These are phyloP conservation scores for Alternaria triticimaculans DNA, from an alignment of 2,329 filamentous ascomycete genomes.

Conservation along the genomic window DNA sequence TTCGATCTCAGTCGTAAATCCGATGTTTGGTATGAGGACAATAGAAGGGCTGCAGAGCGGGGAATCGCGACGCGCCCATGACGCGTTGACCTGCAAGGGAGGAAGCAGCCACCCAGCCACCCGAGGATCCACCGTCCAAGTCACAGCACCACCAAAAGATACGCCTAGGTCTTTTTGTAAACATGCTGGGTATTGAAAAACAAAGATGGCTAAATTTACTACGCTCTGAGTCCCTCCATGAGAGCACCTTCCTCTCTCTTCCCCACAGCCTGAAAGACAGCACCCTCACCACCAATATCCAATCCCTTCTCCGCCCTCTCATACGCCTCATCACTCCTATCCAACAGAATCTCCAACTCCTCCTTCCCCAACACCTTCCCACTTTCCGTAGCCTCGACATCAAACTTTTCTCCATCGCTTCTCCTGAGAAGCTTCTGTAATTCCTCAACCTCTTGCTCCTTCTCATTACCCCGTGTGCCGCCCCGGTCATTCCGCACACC, in stretches of 20 bases:
- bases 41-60: not conserved
- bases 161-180: not conserved
- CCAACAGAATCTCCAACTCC: constrained; percentile 80
- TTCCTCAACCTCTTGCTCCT: constrained; percentile 56
- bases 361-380: constrained; percentile 73
- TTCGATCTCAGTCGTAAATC: not conserved
- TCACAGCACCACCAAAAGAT: not conserved
- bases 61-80: not conserved
- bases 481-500: constrained; percentile 64
- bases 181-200: not conserved
- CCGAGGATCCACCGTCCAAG: not conserved
- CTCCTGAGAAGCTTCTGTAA: constrained; percentile 54
- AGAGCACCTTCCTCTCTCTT: constrained; percentile 67
- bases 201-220: not conserved
- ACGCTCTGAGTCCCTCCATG: constrained; percentile 57
- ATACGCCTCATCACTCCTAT: constrained; percentile 73
- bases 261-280: constrained; percentile 76
- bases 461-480: constrained; percentile 56
- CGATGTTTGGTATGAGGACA: not conserved
- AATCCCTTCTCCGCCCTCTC: constrained; percentile 78
- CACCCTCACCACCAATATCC: constrained; percentile 68
- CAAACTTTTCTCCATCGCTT: constrained; percentile 74
- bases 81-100: not conserved
- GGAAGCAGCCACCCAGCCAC: not conserved
- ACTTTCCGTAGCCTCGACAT: constrained; percentile 62